Conservation (phyloP, 2,329 filamentous ascomycete species). For the Pseudogymnoascus sp. region DNA sequence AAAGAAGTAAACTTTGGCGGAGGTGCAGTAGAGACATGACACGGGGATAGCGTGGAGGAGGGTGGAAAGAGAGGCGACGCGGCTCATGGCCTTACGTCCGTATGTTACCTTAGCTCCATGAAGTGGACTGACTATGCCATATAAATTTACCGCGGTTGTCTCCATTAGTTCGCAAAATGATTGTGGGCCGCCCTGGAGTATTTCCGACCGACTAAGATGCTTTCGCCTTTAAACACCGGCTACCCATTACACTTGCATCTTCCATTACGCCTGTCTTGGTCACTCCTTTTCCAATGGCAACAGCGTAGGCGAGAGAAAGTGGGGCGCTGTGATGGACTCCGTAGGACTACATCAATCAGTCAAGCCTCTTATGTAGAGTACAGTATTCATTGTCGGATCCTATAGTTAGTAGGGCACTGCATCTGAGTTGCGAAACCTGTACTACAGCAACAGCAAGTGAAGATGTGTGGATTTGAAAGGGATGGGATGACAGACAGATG, state of each 20-base stretch:
- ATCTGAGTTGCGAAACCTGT: not conserved
- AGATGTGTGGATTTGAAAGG: not conserved
- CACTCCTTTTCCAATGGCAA: not conserved
- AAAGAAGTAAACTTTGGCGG: constrained; percentile 17
- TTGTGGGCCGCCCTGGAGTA: not conserved
- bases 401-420: not conserved
- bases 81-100: constrained; percentile 1
- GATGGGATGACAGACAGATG: not conserved
- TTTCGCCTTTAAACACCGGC: not conserved
- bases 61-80: not conserved
- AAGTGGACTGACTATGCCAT: not conserved
- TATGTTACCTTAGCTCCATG: not conserved
- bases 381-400: not conserved
- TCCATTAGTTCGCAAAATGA: not conserved
- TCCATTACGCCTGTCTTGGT: not conserved
- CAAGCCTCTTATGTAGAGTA: not conserved
- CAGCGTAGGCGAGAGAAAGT: not conserved
- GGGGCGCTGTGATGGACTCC: not conserved
- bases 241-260: not conserved
- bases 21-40: constrained; percentile 11
- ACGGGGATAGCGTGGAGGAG: not conserved
- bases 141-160: not conserved
- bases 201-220: not conserved
- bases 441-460: not conserved
- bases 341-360: not conserved